Conservation (phyloP, 164 flowering plant species). For the Liriodendron chinense region DNA sequence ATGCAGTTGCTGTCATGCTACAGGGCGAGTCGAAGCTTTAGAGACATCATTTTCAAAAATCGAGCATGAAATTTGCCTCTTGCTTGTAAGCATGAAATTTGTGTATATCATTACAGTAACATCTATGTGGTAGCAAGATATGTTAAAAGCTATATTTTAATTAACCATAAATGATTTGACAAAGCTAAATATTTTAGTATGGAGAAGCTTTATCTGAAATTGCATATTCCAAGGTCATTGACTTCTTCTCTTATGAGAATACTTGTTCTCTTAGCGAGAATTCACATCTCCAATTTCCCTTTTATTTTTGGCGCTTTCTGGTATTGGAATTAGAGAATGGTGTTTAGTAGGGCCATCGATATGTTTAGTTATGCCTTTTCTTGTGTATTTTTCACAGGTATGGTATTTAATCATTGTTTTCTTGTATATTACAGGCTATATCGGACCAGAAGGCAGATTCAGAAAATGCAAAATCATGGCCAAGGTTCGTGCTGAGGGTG, state of each 20-base stretch:
- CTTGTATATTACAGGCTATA: constrained; percentile 45
- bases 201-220: not conserved
- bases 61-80: constrained; percentile 85
- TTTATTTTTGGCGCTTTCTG: not conserved
- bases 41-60: constrained; percentile 91
- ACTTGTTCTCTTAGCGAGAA: not conserved
- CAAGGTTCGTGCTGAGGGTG: constrained; percentile 73
- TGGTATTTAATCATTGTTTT: not conserved
- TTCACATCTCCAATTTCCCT: not conserved
- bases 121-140: not conserved
- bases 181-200: not conserved
- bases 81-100: constrained; percentile 51
- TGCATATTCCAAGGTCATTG: not conserved
- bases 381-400: not conserved
- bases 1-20: constrained; percentile 83
- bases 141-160: not conserved
- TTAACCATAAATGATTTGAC: not conserved
- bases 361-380: not conserved
- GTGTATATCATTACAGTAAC: too few species aligned
- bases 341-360: not conserved
- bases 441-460: constrained; percentile 51
- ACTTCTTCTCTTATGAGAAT: too few species aligned
- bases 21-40: constrained; percentile 92
- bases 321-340: not conserved
- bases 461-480: constrained; percentile 81